phyloP scores from a whole-genome alignment of 2,329 filamentous ascomycete species.

The Pleurostoma richardsiae region DNA sequence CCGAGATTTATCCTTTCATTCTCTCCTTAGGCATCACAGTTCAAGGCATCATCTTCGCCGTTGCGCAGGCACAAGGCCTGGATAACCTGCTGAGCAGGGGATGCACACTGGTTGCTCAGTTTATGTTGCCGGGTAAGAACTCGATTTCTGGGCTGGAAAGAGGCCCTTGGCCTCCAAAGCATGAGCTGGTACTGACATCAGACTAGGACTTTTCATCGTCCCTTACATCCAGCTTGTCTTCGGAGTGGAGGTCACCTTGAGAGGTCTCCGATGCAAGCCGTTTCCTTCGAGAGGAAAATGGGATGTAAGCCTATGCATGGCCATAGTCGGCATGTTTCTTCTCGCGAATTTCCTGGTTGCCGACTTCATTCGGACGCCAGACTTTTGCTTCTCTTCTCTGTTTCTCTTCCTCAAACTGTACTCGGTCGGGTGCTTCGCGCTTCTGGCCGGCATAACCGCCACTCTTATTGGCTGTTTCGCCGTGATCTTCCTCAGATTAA shows the following conservation, averaged over 20 bases:
- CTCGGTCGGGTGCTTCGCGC: constrained; percentile 49
- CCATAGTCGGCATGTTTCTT: constrained; percentile 41
- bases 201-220: constrained; percentile 58
- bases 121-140: constrained; percentile 54
- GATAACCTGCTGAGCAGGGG: constrained; percentile 42
- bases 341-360: constrained; percentile 56
- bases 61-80: constrained; percentile 51
- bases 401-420: constrained; percentile 63
- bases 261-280: constrained; percentile 47
- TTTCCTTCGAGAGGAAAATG: constrained; percentile 57
- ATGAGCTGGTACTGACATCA: constrained; percentile 15
- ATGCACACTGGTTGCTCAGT: constrained; percentile 49
- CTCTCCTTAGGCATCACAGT: constrained; percentile 52
- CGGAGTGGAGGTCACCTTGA: constrained; percentile 53
- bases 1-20: constrained; percentile 50
- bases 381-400: constrained; percentile 62
- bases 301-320: constrained; percentile 53
- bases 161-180: too few species aligned
- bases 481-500: constrained; percentile 53
- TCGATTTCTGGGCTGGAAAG: background rate
- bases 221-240: constrained; percentile 64
- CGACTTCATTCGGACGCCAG: constrained; percentile 45
- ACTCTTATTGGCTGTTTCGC: constrained; percentile 44
- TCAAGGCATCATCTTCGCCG: constrained; percentile 53
- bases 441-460: constrained; percentile 46